Conservation (phyloP, 2,329 filamentous ascomycete species). For the Capronia epimyces region DNA sequence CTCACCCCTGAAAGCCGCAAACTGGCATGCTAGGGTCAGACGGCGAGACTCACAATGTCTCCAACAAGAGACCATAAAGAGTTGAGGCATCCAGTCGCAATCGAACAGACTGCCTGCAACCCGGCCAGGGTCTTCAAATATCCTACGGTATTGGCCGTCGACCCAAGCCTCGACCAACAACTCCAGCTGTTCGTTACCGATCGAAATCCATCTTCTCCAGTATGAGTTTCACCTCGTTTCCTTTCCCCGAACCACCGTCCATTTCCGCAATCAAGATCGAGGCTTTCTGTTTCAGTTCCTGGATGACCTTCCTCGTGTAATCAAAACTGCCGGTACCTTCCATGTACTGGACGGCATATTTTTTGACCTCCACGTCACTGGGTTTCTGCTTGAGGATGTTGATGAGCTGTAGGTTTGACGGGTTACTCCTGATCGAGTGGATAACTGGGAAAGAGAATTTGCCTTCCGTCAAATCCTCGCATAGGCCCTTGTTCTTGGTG, state of each 20-base stretch:
- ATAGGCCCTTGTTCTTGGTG: slow-evolving; percentile 83
- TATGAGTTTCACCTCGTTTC: slow-evolving; percentile 59
- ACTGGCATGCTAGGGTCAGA: no score
- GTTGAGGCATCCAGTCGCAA: no score
- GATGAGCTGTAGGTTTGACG: slow-evolving; percentile 58
- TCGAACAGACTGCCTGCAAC: no score
- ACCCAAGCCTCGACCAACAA: neutral
- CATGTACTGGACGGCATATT: slow-evolving; percentile 88
- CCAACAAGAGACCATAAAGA: no score
- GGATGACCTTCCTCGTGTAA: slow-evolving; percentile 68
- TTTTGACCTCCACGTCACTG: slow-evolving; percentile 77
- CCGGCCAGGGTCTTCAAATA: no score
- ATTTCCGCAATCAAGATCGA: slow-evolving; percentile 58
- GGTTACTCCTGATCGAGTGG: slow-evolving; percentile 67
- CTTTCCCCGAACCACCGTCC: slow-evolving; percentile 51
- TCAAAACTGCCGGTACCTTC: slow-evolving; percentile 81
- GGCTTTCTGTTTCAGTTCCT: slow-evolving; percentile 60
- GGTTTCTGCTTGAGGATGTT: slow-evolving; percentile 92
- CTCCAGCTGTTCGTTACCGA: neutral
- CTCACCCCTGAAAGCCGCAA: neutral
- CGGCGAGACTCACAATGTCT: no score
- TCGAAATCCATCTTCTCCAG: slow-evolving; percentile 55
- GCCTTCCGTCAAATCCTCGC: slow-evolving; percentile 91
- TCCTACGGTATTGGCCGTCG: neutral
- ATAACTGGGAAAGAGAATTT: slow-evolving; percentile 97